Evolutionary conservation across 352 stramenopile species (phyloP), one percentile per base, ranked within the genome.

Genomic region (Pythium oligandrum): DNA sequence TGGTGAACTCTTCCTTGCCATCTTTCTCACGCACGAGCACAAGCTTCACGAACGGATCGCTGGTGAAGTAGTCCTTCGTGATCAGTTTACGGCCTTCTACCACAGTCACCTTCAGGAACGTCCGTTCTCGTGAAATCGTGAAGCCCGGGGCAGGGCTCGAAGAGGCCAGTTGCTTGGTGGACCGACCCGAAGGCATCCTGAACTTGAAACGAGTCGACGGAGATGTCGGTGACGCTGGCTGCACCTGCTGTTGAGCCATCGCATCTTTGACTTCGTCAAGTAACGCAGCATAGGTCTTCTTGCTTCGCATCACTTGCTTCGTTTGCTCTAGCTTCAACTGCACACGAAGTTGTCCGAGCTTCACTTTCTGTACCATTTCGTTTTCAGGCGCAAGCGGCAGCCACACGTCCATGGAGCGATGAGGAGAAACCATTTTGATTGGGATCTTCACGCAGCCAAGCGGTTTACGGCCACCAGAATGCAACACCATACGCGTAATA

Each of bases 361-460:
- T 63, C 1, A 62, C 64, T 46, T 83, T 85, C 53, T 88, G 71
- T 4, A 86, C 44, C 79, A 90, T 90, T 3, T 86, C 75, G 26
- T 71, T 78, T 11, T 83, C 79, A 1, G 77, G 76, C 1, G 66
- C 73, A 35, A 90, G 71, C 2, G 70, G 64, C 34, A 83, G 87
- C 79, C 79, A 90, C 17, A 67, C 65, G 51, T 90, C 77, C 5
- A 79, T 66, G 0, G 72, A 65, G 5, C 79, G 79, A 53, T 86
- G 74, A 0, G 73, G 58, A 3, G 79, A 87, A 1, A 90, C 72
- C 40, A 55, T 83, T 45, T 79, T 83, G 36, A 86, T 66, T 4
- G 75, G 79, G 40, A 88, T 83, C 38, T 83, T 86, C 2, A 90
- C 35, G 46, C 70, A 73, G 8, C 79, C 79, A 10, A 90, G 63